Conservation (phyloP, 2,329 filamentous ascomycete species). For the Diaporthe citriasiana region DNA sequence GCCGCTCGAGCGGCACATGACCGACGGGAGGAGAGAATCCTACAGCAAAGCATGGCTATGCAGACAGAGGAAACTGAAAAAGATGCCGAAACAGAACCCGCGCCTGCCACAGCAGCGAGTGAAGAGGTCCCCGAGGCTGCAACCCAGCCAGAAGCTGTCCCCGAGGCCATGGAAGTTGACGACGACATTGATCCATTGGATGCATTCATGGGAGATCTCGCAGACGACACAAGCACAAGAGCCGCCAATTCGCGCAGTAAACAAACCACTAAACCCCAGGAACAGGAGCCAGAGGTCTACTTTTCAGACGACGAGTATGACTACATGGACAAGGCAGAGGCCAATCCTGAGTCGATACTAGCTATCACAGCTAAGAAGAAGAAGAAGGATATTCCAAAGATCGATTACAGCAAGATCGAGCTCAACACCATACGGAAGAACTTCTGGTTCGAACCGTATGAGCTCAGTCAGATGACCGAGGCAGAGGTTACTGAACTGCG, state of each 20-base stretch:
- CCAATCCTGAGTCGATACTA: conserved; percentile 63
- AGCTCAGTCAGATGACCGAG: conserved; percentile 86
- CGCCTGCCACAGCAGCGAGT: conserved; percentile 43
- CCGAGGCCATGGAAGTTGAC: conserved; percentile 71
- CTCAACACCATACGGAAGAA: conserved; percentile 91
- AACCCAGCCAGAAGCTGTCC: conserved; percentile 33
- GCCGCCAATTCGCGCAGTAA: conserved; percentile 50
- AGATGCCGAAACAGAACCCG: conserved; percentile 44
- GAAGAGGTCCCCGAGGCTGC: conserved; percentile 44
- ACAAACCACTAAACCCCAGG: conserved; percentile 60
- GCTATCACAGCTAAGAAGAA: conserved; percentile 77
- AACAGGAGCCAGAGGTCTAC: conserved; percentile 83
- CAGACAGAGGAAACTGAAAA: conserved; percentile 58
- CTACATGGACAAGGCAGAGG: conserved; percentile 63
- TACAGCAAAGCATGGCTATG: conserved; percentile 63
- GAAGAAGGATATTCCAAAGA: conserved; percentile 93
- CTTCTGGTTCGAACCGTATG: conserved; percentile 93
- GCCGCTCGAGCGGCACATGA: conserved; percentile 89
- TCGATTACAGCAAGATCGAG: conserved; percentile 89
- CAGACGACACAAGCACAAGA: conserved; percentile 60
- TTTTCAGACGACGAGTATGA: conserved; percentile 87
- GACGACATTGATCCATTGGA: conserved; percentile 91
- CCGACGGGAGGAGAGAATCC: conserved; percentile 79
- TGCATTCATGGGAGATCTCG: conserved; percentile 90
- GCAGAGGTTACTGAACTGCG: conserved; percentile 86